Evolutionary conservation across 2,329 filamentous ascomycete genomes (phyloP).

Genomic region (Cytospora chrysosperma): DNA sequence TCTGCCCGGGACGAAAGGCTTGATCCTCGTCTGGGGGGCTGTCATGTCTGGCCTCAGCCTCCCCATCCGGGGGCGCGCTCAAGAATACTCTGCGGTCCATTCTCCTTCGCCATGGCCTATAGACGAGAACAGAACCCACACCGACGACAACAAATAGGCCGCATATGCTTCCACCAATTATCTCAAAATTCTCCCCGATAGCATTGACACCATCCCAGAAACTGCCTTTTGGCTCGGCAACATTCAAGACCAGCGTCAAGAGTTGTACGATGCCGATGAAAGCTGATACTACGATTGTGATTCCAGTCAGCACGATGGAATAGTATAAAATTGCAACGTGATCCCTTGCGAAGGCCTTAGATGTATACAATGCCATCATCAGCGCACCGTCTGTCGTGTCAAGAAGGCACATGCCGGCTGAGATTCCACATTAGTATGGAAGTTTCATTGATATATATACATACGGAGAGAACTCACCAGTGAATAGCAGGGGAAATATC

Average conservation of each 20-base stretch:
- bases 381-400: slow-evolving; percentile 91
- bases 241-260: slow-evolving; percentile 73
- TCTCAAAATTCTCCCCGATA: slow-evolving; percentile 78
- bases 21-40: background rate
- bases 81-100: slow-evolving; percentile 34
- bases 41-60: background rate
- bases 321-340: slow-evolving; percentile 92
- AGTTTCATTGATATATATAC: background rate
- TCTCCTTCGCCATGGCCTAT: slow-evolving; percentile 71
- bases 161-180: slow-evolving; percentile 84
- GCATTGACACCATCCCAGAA: slow-evolving; percentile 88
- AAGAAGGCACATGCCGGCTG: slow-evolving; percentile 89
- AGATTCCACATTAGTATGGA: background rate
- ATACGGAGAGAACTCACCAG: slow-evolving; percentile 50
- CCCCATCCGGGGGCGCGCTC: background rate
- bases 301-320: slow-evolving; percentile 78
- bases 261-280: slow-evolving; percentile 86
- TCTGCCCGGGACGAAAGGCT: background rate
- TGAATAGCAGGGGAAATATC: slow-evolving; percentile 88
- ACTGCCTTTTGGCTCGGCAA: slow-evolving; percentile 68
- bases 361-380: slow-evolving; percentile 93
- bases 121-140: slow-evolving; percentile 68
- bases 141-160: slow-evolving; percentile 80
- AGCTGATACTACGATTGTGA: slow-evolving; percentile 80
- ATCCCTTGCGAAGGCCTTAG: slow-evolving; percentile 73